These are phyloP conservation scores for Trematosphaeria pertusa DNA, from an alignment of 2,329 filamentous ascomycete genomes.

Conservation along the genomic window DNA sequence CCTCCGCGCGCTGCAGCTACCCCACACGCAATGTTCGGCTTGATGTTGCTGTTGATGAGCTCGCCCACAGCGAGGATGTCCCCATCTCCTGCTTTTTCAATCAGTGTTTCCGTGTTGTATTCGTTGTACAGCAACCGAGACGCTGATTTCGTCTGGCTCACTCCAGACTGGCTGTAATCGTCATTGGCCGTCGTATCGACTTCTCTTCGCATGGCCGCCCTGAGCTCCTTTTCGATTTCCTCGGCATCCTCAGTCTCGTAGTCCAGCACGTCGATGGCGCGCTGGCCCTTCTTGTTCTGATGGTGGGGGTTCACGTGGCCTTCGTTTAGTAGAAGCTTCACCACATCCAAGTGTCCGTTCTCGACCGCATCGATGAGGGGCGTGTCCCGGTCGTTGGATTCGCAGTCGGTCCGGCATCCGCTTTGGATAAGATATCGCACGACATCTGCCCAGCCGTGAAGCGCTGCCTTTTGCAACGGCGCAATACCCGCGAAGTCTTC, in stretches of 20 bases:
- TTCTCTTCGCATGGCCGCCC: slow-evolving; percentile 60
- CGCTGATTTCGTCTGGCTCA: slow-evolving; percentile 45
- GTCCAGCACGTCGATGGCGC: slow-evolving; percentile 84
- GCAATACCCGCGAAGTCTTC: slow-evolving; percentile 97
- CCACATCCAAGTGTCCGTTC: slow-evolving; percentile 89
- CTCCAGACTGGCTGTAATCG: slow-evolving; percentile 34
- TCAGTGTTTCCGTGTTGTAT: slow-evolving; percentile 56
- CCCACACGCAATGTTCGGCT: slow-evolving; percentile 81
- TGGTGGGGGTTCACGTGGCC: slow-evolving; percentile 86
- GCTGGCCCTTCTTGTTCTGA: slow-evolving; percentile 89
- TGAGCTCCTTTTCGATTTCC: slow-evolving; percentile 77
- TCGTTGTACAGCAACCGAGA: slow-evolving; percentile 58
- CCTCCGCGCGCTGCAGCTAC: slow-evolving; percentile 92
- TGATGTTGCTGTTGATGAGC: slow-evolving; percentile 57
- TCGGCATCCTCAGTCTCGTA: slow-evolving; percentile 78
- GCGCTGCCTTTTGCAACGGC: slow-evolving; percentile 88
- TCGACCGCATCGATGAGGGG: slow-evolving; percentile 96
- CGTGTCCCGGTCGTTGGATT: slow-evolving; percentile 80
- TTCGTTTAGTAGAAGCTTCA: slow-evolving; percentile 81
- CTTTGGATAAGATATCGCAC: slow-evolving; percentile 86
- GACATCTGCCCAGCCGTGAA: slow-evolving; percentile 86
- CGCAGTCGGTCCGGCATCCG: slow-evolving; percentile 82
- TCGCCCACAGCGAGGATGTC: slow-evolving; percentile 57
- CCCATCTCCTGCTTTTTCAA: slow-evolving; percentile 57
- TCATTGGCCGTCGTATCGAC: slow-evolving; percentile 61